Evolutionary conservation across 2,329 filamentous ascomycete species (phyloP), one percentile per base, ranked within the genome.

Genomic region (Fusarium torulosum): DNA sequence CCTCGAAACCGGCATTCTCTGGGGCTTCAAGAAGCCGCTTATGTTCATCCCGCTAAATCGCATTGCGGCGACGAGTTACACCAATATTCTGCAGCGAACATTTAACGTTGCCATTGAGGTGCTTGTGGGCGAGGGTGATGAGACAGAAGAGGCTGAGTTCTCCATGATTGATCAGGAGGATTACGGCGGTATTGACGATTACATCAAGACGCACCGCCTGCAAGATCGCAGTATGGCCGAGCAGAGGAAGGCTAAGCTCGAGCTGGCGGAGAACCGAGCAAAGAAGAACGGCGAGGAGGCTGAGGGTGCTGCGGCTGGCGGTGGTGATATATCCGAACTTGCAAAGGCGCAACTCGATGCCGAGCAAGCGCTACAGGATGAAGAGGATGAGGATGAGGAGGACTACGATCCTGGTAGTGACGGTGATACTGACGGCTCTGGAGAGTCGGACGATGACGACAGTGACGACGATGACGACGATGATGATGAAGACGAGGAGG

Each of bases 211-310:
- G 11, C 85, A 91, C 67, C 82, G 85, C 0, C 80, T 91, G 25
- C 86, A 90, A 63, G 88, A 91, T 72, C 81, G 87, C 61, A 91
- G 89, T 72, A 88, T 91, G 87, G 89, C 88, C 0, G 89, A 91
- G 73, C 85, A 87, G 73, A 79, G 89, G 51, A 88, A 88, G 72
- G 89, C 87, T 3, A 91, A 90, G 82, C 80, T 84, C 27, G 82
- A 89, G 74, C 75, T 90, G 51, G 84, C 85, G 4, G 87, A 90
- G 73, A 90, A 90, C 67, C 80, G 83, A 70, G 81, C 77, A 35
- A 85, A 84, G 73, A 83, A 82, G 73, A 79, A 70, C 6, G 76
- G 76, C 0, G 79, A 80, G 15, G 83, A 77, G 1, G 80, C 75
- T 14, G 80, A 75, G 3, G 79, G 77, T 11, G 80, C 71, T 50